phyloP scores from a whole-genome alignment of 2,329 filamentous ascomycete species.

The Aquanectria penicillioides region DNA sequence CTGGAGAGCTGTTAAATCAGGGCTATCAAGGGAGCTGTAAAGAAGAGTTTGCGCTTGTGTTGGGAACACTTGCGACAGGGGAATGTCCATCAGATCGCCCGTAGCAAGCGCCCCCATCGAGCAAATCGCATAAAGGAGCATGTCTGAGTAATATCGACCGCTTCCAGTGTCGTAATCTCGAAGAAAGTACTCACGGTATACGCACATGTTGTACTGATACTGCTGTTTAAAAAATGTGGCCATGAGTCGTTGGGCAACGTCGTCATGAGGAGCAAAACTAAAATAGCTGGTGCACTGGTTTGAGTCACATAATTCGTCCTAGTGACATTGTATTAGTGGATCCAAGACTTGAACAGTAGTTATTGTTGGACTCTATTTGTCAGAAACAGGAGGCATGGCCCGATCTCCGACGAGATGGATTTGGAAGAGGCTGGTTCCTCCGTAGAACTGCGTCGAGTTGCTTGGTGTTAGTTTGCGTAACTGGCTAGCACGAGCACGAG shows the following conservation, averaged over 20 bases:
- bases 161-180: constrained; percentile 57
- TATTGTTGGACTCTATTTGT: neutral
- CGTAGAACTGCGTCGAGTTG: constrained; percentile 57
- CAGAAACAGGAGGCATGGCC: constrained; percentile 19
- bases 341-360: neutral
- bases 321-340: neutral
- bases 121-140: constrained; percentile 59
- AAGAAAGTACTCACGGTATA: constrained; percentile 62
- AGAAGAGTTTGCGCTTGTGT: constrained; percentile 56
- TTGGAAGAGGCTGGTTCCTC: constrained; percentile 58
- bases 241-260: constrained; percentile 56
- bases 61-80: constrained; percentile 51
- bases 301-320: constrained; percentile 17
- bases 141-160: constrained; percentile 60
- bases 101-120: constrained; percentile 56
- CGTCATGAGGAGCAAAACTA: constrained; percentile 54
- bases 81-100: constrained; percentile 50
- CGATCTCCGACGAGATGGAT: constrained; percentile 40
- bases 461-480: constrained; percentile 44
- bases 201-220: constrained; percentile 60
- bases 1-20: constrained; percentile 58
- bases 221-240: constrained; percentile 58
- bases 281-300: constrained; percentile 35
- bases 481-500: constrained; percentile 46
- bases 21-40: constrained; percentile 54